These are phyloP conservation scores for Rhodosporidiobolus odoratus DNA, from an alignment of 768 basidiomycete genomes.

Conservation along the genomic window DNA sequence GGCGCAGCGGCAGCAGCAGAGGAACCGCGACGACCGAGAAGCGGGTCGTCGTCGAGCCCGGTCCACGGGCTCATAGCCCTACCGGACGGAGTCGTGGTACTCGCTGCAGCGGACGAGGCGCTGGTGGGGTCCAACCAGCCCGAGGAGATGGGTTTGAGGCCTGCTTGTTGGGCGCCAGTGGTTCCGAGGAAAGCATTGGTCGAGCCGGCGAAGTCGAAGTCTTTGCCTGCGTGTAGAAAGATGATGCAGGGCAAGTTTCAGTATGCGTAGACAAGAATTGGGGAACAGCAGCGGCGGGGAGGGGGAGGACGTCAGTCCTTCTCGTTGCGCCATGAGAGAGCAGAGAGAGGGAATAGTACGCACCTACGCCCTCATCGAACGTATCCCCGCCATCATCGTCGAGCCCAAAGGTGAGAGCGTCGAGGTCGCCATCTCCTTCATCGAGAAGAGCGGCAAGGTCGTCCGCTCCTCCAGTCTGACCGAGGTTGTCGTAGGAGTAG, in stretches of 20 bases:
- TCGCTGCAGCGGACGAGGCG: not conserved
- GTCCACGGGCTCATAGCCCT: constrained; percentile 31
- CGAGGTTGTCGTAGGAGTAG: constrained; percentile 75
- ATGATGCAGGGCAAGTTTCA: not conserved
- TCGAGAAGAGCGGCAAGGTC: constrained; percentile 79
- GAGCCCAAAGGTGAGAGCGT: constrained; percentile 90
- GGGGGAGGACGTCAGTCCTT: not conserved
- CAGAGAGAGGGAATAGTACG: not conserved
- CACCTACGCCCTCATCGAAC: constrained; percentile 57
- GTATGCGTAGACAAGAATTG: no score
- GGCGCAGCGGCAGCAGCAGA: not conserved
- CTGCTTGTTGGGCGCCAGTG: not conserved
- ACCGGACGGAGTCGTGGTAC: not conserved
- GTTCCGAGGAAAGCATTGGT: constrained; percentile 36
- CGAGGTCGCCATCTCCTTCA: constrained; percentile 86
- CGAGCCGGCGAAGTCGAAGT: constrained; percentile 74
- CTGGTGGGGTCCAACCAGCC: not conserved
- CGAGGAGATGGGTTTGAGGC: not conserved
- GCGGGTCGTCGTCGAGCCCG: constrained; percentile 34
- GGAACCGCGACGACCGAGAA: constrained; percentile 15
- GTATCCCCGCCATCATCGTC: constrained; percentile 42
- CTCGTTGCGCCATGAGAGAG: not conserved
- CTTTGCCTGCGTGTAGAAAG: constrained; percentile 59
- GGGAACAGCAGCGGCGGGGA: not conserved
- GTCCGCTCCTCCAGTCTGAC: constrained; percentile 52